Percentiles rank a stretch among this genome's conserved stretches.
phyloP scores from a whole-genome alignment of 331 rosid genomes.

The Acacia pycnantha region DNA sequence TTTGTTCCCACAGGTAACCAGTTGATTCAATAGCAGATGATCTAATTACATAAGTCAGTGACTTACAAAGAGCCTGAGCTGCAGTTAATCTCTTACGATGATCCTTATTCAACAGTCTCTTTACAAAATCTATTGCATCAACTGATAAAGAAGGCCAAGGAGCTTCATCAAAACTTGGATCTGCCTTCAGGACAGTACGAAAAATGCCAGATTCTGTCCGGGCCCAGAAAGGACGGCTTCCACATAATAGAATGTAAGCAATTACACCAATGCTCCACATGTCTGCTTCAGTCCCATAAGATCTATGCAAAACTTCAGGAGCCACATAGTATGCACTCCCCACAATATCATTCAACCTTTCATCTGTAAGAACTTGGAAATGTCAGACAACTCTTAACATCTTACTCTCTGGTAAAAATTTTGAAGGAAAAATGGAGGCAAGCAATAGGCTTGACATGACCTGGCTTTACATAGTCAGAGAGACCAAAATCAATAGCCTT shows the following conservation, averaged over 20 bases:
- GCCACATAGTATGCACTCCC: slow-evolving; percentile 74
- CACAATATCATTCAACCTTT: slow-evolving; percentile 67
- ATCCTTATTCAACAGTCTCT: slow-evolving; percentile 56
- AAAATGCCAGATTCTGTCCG: slow-evolving; percentile 69
- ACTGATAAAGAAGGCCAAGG: slow-evolving; percentile 63
- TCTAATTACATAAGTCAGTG: slow-evolving; percentile 1
- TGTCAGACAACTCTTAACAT: not conserved
- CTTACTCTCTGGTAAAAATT: not conserved
- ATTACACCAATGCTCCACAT: slow-evolving; percentile 77
- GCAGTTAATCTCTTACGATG: slow-evolving; percentile 58
- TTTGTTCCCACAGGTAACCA: not conserved
- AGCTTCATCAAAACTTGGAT: slow-evolving; percentile 62
- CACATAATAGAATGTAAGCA: slow-evolving; percentile 70
- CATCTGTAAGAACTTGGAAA: slow-evolving; percentile 43
- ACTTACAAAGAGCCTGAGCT: slow-evolving; percentile 61
- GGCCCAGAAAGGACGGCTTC: slow-evolving; percentile 78
- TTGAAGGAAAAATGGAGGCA: not conserved
- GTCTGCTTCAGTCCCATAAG: slow-evolving; percentile 70
- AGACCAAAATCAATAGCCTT: slow-evolving; percentile 71
- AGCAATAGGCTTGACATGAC: slow-evolving; percentile 39
- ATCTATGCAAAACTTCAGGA: slow-evolving; percentile 71
- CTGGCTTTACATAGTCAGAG: slow-evolving; percentile 72
- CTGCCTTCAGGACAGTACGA: slow-evolving; percentile 59
- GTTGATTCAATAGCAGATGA: not conserved
- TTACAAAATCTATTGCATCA: slow-evolving; percentile 59